phyloP scores from a whole-genome alignment of 768 basidiomycete species.

The Phanerodontia chrysosporium region DNA sequence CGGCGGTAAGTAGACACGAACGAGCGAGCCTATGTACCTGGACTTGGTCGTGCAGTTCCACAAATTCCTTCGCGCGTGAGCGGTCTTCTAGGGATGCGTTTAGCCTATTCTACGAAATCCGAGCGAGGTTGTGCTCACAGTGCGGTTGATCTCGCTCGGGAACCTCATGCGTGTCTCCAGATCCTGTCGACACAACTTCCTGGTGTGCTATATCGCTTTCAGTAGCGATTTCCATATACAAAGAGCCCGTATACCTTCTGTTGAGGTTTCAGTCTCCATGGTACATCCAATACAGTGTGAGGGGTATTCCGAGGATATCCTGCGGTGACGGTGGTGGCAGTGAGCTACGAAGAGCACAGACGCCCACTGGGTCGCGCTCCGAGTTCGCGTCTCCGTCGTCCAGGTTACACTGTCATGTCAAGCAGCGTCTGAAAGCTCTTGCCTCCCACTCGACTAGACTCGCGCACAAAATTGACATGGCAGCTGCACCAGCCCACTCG shows the following conservation, averaged over 20 bases:
- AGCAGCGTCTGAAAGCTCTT: too few species aligned
- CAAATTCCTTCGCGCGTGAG: constrained; percentile 54
- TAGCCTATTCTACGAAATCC: background rate
- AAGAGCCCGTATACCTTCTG: background rate
- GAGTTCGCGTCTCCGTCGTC: background rate
- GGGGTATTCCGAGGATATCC: background rate
- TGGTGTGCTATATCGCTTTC: background rate
- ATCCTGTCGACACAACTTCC: background rate
- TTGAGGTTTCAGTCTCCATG: background rate
- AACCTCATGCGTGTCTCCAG: background rate
- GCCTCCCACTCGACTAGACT: too few species aligned
- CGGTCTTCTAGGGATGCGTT: constrained; percentile 19
- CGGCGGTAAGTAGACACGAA: background rate
- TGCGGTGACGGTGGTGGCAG: constrained; percentile 1
- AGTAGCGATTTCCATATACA: too few species aligned
- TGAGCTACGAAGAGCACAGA: background rate
- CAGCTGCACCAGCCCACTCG: constrained; percentile 35
- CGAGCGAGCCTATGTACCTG: constrained; percentile 42
- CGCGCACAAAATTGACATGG: background rate
- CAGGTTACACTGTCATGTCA: too few species aligned
- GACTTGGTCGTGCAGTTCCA: constrained; percentile 90
- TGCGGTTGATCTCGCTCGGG: background rate
- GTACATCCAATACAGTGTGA: background rate
- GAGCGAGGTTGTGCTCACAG: background rate
- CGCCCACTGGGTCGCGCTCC: background rate